Percentiles rank a stretch among this genome's conserved stretches.
Conservation (phyloP, 495 filamentous ascomycete species). For the Hypomontagnella submonticulosa region DNA sequence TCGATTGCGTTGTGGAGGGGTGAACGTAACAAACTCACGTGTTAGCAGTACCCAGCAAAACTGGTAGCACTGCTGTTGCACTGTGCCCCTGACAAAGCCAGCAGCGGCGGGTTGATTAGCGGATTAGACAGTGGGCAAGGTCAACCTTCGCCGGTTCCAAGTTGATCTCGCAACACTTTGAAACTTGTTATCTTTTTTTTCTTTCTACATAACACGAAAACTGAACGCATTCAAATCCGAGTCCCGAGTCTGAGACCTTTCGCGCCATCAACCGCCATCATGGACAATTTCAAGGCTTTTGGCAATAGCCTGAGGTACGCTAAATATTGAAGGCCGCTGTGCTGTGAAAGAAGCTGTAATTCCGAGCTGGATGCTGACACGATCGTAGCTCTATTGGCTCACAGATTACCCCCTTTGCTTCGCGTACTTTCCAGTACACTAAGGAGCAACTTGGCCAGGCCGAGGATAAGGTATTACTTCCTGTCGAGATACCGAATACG, state of each 20-base stretch:
- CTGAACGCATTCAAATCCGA: conserved; percentile 11
- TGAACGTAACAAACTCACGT: conserved; percentile 29
- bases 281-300: conserved; percentile 78
- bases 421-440: conserved; percentile 94
- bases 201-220: conserved; percentile 4
- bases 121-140: conserved; percentile 28
- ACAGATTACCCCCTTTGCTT: conserved; percentile 86
- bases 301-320: conserved; percentile 49
- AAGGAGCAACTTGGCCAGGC: conserved; percentile 96
- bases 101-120: conserved; percentile 2
- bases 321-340: conserved; percentile 1
- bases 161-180: conserved; percentile 19
- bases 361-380: conserved; percentile 18
- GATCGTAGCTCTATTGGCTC: conserved; percentile 56
- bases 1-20: conserved; percentile 5
- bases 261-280: conserved; percentile 47
- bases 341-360: conserved; percentile 15
- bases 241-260: not conserved
- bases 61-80: too few relatives aligned
- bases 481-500: not conserved
- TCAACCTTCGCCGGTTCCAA: conserved; percentile 15
- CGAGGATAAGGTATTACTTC: conserved; percentile 81
- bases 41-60: not conserved
- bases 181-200: conserved; percentile 17
- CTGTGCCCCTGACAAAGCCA: conserved; percentile 30